Evolutionary conservation across 768 basidiomycete species (phyloP).

Genomic region (Mycena vitilis): DNA sequence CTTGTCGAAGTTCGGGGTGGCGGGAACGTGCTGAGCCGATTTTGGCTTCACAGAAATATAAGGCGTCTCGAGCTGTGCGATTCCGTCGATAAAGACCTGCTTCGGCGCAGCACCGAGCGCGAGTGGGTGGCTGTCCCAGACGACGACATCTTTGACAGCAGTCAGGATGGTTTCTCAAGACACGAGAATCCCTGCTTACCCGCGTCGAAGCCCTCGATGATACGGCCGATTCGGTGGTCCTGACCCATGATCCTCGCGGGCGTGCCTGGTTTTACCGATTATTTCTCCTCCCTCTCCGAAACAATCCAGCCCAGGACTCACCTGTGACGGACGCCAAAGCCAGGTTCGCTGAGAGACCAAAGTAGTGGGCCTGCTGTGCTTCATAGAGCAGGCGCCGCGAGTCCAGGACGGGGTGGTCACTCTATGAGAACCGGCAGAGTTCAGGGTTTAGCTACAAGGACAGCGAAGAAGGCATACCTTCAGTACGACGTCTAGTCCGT

Average conservation of each 20-base stretch:
- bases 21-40: slow-evolving; percentile 62
- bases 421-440: slow-evolving; percentile 45
- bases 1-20: slow-evolving; percentile 67
- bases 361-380: slow-evolving; percentile 76
- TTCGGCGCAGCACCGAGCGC: slow-evolving; percentile 80
- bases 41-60: slow-evolving; percentile 56
- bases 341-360: slow-evolving; percentile 67
- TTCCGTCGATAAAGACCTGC: slow-evolving; percentile 89
- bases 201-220: slow-evolving; percentile 73
- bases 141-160: slow-evolving; percentile 54
- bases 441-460: neutral
- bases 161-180: neutral
- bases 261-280: slow-evolving; percentile 55
- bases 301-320: slow-evolving; percentile 69
- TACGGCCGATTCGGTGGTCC: slow-evolving; percentile 24
- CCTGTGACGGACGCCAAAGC: slow-evolving; percentile 75
- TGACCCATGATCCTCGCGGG: slow-evolving; percentile 1
- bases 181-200: slow-evolving; percentile 41
- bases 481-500: slow-evolving; percentile 81
- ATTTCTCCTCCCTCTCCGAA: slow-evolving; percentile 69
- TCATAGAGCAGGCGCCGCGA: slow-evolving; percentile 78
- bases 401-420: slow-evolving; percentile 68
- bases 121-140: slow-evolving; percentile 87
- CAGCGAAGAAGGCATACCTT: slow-evolving; percentile 59
- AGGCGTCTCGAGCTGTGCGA: slow-evolving; percentile 65